Base-by-base conservation (phyloP, 1,139 yeast species). In the Geotrichum restrictum region DNA sequence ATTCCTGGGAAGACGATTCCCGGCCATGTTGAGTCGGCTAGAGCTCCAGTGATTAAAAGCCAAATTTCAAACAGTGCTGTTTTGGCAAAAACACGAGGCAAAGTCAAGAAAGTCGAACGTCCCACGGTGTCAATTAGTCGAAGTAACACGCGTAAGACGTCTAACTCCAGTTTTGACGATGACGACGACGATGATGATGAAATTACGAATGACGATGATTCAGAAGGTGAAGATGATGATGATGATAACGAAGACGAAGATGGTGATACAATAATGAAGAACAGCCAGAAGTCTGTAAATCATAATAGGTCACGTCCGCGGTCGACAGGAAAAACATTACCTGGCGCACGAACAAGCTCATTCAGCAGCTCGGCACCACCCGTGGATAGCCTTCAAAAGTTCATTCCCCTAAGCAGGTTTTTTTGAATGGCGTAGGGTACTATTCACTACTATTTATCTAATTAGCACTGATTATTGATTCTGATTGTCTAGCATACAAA, bases 371-470 rank as follows among this genome's bases (percentile, higher is more conserved):
- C 34, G 13, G 38, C n/a, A 18, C n/a, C 37, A 6, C 24, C 43
- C 34, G 51, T 53, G 37, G 60, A 60, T 32, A 59, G 54, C 41
- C 45, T 60, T 33, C 53, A 59, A 45, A 60, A 60, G 51, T 60
- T 55, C 51, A 51, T 60, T 34, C 60, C 59, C 18, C 40, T 59
- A 16, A 56, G 61, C 45, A 34, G 62, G 52, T 60, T 60, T 49
- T 56, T 59, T 49, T 58, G 45, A 50, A n/a, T n/a, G n/a, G n/a
- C n/a, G n/a, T n/a, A n/a, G n/a, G n/a, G n/a, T n/a, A n/a, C n/a
- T n/a, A n/a, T n/a, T n/a, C n/a, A n/a, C 29, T 8, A 24, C 8
- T 24, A 24, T 24, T 24, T 24, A 24, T 24, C 29, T 24, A 24
- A 24, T 24, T 24, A 24, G 5, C 29, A 5, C 29, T 24, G n/a